phyloP scores from a whole-genome alignment of 1,139 yeast species.

The Lodderomyces elongisporus region DNA sequence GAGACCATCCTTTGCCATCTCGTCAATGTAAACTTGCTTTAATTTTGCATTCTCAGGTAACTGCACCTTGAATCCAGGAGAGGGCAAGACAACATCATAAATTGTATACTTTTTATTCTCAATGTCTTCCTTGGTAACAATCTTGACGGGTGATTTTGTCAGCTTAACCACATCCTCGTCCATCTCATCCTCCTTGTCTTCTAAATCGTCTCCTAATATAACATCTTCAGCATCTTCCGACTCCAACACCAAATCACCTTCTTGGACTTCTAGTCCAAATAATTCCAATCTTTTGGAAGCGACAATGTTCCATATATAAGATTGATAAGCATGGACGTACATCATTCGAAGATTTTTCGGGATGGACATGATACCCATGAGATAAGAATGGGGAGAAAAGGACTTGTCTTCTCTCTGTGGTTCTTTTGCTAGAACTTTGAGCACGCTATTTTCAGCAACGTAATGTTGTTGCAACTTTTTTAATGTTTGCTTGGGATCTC shows the following conservation, averaged over 20 bases:
- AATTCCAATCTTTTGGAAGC: conserved; percentile 72
- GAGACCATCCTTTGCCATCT: conserved; percentile 76
- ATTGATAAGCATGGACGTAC: conserved; percentile 97
- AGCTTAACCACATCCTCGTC: conserved; percentile 61
- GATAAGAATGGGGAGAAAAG: conserved; percentile 49
- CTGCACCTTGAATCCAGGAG: conserved; percentile 86
- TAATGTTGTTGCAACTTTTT: conserved; percentile 80
- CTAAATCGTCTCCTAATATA: conserved; percentile 20
- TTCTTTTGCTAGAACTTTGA: conserved; percentile 50
- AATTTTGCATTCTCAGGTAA: conserved; percentile 72
- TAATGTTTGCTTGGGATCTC: conserved; percentile 60
- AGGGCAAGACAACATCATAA: conserved; percentile 83
- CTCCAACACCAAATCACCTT: conserved; percentile 73
- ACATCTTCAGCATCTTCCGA: conserved; percentile 17
- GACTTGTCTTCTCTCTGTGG: conserved; percentile 43
- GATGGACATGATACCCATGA: conserved; percentile 81
- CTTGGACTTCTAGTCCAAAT: conserved; percentile 65
- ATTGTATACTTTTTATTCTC: conserved; percentile 57
- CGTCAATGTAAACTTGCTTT: conserved; percentile 57
- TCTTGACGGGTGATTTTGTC: conserved; percentile 56
- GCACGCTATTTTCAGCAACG: conserved; percentile 74
- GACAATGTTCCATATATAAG: conserved; percentile 88
- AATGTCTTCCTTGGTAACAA: conserved; percentile 70
- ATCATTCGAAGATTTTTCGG: conserved; percentile 89
- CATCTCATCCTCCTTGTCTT: conserved; percentile 32